Evolutionary conservation across 331 rosid genomes (phyloP).

Genomic region (Quercus tomentella): DNA sequence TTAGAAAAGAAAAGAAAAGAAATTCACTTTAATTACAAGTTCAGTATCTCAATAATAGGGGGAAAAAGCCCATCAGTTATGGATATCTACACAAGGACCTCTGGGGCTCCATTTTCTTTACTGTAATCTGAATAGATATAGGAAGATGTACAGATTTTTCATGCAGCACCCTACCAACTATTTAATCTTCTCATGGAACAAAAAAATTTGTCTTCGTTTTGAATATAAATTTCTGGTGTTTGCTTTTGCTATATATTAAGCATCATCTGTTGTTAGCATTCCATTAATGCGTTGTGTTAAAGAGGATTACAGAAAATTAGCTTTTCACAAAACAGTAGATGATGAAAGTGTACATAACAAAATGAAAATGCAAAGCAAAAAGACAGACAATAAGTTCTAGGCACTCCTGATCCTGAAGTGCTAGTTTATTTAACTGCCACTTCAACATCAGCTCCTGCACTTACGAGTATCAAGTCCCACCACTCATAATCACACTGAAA

Average conservation of each 20-base stretch:
- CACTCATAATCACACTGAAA: constrained; percentile 1
- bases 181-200: not conserved
- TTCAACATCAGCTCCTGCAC: not conserved
- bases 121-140: not conserved
- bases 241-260: not conserved
- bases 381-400: too few species aligned
- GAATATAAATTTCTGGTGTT: not conserved
- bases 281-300: not conserved
- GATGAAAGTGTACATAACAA: not conserved
- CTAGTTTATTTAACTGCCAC: not conserved
- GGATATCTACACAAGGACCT: not conserved
- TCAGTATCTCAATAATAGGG: not conserved
- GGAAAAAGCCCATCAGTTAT: not conserved
- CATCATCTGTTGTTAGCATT: not conserved
- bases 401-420: too few species aligned
- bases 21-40: not conserved
- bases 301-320: not conserved
- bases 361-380: too few species aligned
- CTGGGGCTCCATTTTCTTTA: not conserved
- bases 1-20: not conserved
- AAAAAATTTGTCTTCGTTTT: not conserved
- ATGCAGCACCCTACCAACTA: not conserved
- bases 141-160: not conserved
- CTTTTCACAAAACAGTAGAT: not conserved
- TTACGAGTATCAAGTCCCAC: not conserved